phyloP scores from a whole-genome alignment of 805 yeast genomes.

The Lachancea lanzarotensis region DNA sequence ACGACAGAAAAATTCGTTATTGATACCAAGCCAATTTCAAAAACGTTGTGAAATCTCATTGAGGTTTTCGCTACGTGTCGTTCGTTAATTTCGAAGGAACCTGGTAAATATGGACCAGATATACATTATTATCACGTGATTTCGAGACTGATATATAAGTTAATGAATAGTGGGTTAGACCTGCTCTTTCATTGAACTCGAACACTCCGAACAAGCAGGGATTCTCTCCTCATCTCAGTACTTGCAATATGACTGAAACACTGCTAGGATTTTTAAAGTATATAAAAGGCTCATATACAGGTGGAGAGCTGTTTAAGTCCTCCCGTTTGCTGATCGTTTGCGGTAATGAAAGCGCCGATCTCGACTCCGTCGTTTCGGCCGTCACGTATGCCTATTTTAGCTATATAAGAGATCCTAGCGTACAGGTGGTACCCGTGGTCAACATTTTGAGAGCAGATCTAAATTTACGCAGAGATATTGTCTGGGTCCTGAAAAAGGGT shows the following conservation, averaged over 20 bases:
- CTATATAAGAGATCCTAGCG: slow-evolving; percentile 30
- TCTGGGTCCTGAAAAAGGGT: slow-evolving; percentile 42
- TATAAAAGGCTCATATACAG: slow-evolving; percentile 9
- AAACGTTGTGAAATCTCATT: no score
- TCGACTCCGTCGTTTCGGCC: slow-evolving; percentile 82
- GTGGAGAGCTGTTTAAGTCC: slow-evolving; percentile 1
- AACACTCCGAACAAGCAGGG: background rate
- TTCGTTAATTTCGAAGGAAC: no score
- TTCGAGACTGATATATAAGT: no score
- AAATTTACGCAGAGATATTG: slow-evolving; percentile 63
- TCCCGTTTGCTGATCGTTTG: slow-evolving; percentile 17
- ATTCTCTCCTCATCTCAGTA: background rate
- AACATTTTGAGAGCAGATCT: slow-evolving; percentile 67
- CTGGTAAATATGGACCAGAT: no score
- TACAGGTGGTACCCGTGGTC: slow-evolving; percentile 57
- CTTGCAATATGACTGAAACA: slow-evolving; percentile 7
- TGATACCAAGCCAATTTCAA: no score
- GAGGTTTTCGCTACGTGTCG: no score
- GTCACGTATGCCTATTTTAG: slow-evolving; percentile 62
- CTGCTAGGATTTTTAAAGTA: slow-evolving; percentile 10
- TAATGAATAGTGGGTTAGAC: no score
- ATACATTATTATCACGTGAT: no score
- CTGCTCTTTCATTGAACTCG: background rate
- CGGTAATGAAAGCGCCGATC: slow-evolving; percentile 84
- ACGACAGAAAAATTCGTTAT: no score